Evolutionary conservation across 179 eudicot species (phyloP).

Genomic region (Spinacia oleracea): DNA sequence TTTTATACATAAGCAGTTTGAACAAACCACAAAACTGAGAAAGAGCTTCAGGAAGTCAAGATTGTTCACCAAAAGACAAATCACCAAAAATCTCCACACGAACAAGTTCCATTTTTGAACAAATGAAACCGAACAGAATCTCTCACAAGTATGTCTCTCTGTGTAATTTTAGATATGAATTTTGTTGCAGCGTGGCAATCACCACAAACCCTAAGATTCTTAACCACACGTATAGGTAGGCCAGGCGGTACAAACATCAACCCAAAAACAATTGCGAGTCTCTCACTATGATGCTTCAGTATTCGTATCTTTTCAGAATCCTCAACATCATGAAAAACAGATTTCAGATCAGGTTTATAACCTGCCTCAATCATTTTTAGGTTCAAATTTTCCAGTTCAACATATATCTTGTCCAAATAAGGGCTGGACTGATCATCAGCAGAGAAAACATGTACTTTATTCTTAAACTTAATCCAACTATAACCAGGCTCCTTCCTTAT

Average conservation of each 20-base stretch:
- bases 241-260: constrained; percentile 69
- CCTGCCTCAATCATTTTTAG: constrained; percentile 70
- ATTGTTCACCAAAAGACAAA: neutral
- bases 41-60: too few relatives aligned
- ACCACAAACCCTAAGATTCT: constrained; percentile 88
- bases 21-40: too few relatives aligned
- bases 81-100: constrained; percentile 93
- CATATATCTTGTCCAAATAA: constrained; percentile 60
- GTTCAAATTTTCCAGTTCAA: constrained; percentile 56
- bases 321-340: constrained; percentile 77
- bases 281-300: constrained; percentile 87
- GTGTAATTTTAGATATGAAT: constrained; percentile 77
- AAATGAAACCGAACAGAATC: constrained; percentile 90
- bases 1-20: too few relatives aligned
- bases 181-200: constrained; percentile 94
- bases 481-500: constrained; percentile 75
- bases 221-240: constrained; percentile 70
- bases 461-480: constrained; percentile 87
- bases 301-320: constrained; percentile 73
- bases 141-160: constrained; percentile 90
- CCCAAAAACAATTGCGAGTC: constrained; percentile 93
- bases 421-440: constrained; percentile 89
- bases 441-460: constrained; percentile 72
- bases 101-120: constrained; percentile 89
- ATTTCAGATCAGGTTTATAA: constrained; percentile 68